Evolutionary conservation across 495 filamentous ascomycete species (phyloP).

Genomic region (Endocarpon pusillum): DNA sequence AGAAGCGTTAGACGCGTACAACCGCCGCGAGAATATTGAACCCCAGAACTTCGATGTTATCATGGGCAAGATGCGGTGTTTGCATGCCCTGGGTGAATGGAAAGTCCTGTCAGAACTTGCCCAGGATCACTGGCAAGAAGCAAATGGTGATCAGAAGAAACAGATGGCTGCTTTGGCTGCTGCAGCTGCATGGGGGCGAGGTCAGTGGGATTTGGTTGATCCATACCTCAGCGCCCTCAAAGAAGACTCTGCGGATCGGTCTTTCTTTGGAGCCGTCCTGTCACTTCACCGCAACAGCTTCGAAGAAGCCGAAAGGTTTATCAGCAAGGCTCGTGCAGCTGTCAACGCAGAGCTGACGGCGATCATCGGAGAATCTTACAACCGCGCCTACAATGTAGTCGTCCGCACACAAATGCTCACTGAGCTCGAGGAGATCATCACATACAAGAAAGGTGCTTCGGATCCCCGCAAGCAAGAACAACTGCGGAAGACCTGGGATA

Average conservation of each 20-base stretch:
- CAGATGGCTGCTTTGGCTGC: constrained; percentile 84
- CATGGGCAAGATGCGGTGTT: constrained; percentile 98
- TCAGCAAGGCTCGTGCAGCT: constrained; percentile 80
- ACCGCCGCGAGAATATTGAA: constrained; percentile 57
- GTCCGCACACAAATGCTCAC: constrained; percentile 97
- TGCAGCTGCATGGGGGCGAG: constrained; percentile 91
- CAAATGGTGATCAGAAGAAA: constrained; percentile 65
- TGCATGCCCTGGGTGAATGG: constrained; percentile 96
- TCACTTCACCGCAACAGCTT: constrained; percentile 90
- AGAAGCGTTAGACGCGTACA: constrained; percentile 84
- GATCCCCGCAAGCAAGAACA: constrained; percentile 71
- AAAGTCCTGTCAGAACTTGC: constrained; percentile 75
- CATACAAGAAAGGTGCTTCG: constrained; percentile 75
- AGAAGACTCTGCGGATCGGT: constrained; percentile 73
- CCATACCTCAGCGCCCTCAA: constrained; percentile 92
- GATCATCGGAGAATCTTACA: constrained; percentile 89
- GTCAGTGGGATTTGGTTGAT: constrained; percentile 96
- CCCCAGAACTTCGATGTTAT: constrained; percentile 71
- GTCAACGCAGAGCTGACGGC: constrained; percentile 91
- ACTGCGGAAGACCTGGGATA: constrained; percentile 89
- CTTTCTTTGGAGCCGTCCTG: constrained; percentile 93
- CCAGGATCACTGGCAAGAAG: constrained; percentile 83
- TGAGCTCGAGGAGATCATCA: constrained; percentile 93
- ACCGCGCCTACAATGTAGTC: constrained; percentile 85
- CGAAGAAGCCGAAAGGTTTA: constrained; percentile 64